Base-by-base conservation (phyloP, 805 yeast species). In the Teunomyces funiuensis region DNA sequence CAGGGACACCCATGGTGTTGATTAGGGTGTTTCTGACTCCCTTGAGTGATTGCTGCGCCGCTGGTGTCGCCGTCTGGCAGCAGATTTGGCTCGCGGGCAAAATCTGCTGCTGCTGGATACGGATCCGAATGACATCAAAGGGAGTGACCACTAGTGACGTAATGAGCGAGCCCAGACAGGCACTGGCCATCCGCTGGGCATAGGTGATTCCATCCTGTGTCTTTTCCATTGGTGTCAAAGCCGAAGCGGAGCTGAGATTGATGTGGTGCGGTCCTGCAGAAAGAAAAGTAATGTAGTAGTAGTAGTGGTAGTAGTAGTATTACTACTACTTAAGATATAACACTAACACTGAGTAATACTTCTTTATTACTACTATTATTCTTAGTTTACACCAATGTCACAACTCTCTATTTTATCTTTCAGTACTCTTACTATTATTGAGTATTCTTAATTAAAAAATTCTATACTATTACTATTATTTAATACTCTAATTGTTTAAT, bases 81-180 rank as follows among this genome's bases (percentile, higher is more conserved):
- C 71, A 65, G 18, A 55, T 54, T 5, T 38, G 40, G 10, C 45
- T 41, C 5, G 51, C 41, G 13, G 70, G 69, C 33, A 85, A 62
- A 51, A 80, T 66, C 46, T 82, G 83, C 53, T 86, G 95, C 53
- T 86, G 95, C 50, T 86, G 95, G 20, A 85, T 65, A 45, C 95
- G 65, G 20, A 86, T 80, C 45, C 91, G 66, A 0, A 86, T 84
- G 28, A 86, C 93, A 60, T 86, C 95, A 61, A 86, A 78, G 1
- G 95, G 95, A 1, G 93, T 86, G 25, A 86, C 80, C 29, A 83
- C 81, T 27, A 83, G 51, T 0, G 91, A 84, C 2, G 91, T 86
- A 15, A 85, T 52, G 5, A 86, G 53, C 0, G 91, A 83, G 0
- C 95, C 95, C 34, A 80, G 71, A 51, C 88, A 81, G 0, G 95